Evolutionary conservation across 164 flowering plant genomes (phyloP).

Genomic region (Protea cynaroides): DNA sequence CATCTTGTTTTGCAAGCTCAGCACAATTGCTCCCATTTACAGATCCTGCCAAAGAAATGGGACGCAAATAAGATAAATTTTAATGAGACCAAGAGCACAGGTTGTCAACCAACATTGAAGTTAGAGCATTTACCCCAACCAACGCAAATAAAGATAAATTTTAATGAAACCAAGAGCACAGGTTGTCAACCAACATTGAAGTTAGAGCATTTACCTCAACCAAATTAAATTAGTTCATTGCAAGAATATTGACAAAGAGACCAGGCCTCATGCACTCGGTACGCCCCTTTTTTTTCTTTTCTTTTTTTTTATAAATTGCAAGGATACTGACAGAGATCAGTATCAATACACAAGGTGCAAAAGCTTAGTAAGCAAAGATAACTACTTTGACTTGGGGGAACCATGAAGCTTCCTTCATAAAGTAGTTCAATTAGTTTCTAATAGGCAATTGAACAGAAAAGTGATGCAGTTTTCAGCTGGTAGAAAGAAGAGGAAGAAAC

Average conservation of each 20-base stretch:
- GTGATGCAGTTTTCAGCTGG: no score
- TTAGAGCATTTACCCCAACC: constrained; percentile 2
- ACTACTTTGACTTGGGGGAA: not conserved
- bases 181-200: not conserved
- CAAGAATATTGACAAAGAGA: no score
- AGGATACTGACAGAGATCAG: not conserved
- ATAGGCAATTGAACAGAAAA: no score
- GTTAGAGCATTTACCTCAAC: constrained; percentile 1
- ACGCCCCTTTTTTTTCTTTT: no score
- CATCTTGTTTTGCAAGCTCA: constrained; percentile 94
- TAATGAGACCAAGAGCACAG: not conserved
- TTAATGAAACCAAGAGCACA: not conserved
- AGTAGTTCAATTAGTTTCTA: no score
- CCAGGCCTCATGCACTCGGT: no score
- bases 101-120: not conserved
- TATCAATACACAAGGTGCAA: not conserved
- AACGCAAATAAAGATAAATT: no score
- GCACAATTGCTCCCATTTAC: constrained; percentile 88
- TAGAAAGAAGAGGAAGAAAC: no score
- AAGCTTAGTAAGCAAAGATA: not conserved
- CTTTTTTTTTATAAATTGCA: no score
- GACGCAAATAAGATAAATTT: no score
- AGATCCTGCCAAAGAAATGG: constrained; percentile 49
- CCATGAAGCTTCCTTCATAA: not conserved
- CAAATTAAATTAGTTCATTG: not conserved